Evolutionary conservation across 148 eudicot genomes (phyloP), one percentile per base, ranked within the genome.

Genomic region (Agrostemma githago): DNA sequence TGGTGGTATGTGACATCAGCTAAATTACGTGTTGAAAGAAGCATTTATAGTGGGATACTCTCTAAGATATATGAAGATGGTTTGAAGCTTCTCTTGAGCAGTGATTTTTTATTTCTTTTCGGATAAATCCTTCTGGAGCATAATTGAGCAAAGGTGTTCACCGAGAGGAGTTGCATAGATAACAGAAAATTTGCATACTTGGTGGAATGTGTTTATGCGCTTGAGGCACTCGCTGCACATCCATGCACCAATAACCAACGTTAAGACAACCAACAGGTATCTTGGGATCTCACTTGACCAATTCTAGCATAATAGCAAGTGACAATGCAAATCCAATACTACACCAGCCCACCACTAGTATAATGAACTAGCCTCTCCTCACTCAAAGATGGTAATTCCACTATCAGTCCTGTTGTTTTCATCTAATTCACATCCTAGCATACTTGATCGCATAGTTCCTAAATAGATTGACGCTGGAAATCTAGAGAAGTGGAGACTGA

Each of bases 241-340:
- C 21, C 61, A 58, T n/a, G 61, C 20, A 16, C 61, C 61, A 16
- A 58, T 6, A 58, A 17, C 61, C 1, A 6, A 17, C 16, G 61
- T 58, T 58, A 20, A 58, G 21, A 58, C 21, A 58, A 16, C n/a
- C 61, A 58, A 58, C 21, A 58, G 16, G 20, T 17, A 19, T n/a
- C 6, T 58, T 8, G 21, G 1, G 67, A 12, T 0, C 67, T 63
- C 67, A 63, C 17, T 63, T 63, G 42, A 63, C 12, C 67, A 63
- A 63, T 38, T 38, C 37, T 20, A 6, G 37, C 64, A 17, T 60
- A 60, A 60, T 34, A 6, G 37, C 64, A 60, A 3, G 10, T 62
- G 40, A 62, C 16, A 62, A 26, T 62, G 40, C 41, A 62, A 62
- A 62, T 34, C 66, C 17, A 38, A 62, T 62, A 41, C 66, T 63